These are phyloP conservation scores for Breynia disticha DNA, from an alignment of 441 rosid genomes.

Conservation along the genomic window DNA sequence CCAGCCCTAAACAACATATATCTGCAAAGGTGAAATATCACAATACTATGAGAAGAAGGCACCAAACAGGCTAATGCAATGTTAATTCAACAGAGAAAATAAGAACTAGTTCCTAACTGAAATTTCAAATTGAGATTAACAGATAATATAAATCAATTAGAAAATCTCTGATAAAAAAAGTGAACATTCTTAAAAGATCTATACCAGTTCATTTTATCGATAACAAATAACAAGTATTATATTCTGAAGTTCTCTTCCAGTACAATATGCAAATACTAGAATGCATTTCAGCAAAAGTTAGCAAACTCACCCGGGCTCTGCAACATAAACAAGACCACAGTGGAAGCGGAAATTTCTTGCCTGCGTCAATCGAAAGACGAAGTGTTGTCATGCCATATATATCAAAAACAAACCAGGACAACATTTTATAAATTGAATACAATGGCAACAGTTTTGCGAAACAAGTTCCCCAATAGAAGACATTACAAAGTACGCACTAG, in stretches of 20 bases:
- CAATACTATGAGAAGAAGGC: neutral
- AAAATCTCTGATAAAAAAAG: no score
- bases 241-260: no score
- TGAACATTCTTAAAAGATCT: no score
- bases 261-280: no score
- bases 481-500: no score
- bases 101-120: no score
- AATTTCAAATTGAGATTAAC: no score
- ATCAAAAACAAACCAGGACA: neutral
- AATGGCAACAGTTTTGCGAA: neutral
- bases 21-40: conserved; percentile 33
- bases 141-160: neutral
- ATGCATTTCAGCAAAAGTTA: neutral
- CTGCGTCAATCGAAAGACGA: conserved; percentile 35
- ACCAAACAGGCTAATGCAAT: neutral
- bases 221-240: no score
- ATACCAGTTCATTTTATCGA: no score
- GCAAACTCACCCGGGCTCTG: conserved; percentile 81
- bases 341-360: conserved; percentile 93
- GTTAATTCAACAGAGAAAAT: neutral
- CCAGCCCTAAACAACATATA: conserved; percentile 93
- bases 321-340: conserved; percentile 89
- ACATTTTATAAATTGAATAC: neutral
- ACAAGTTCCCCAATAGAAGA: neutral
- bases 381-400: neutral